Conservation (phyloP, 768 basidiomycete species). For the Saitozyma sp. region DNA sequence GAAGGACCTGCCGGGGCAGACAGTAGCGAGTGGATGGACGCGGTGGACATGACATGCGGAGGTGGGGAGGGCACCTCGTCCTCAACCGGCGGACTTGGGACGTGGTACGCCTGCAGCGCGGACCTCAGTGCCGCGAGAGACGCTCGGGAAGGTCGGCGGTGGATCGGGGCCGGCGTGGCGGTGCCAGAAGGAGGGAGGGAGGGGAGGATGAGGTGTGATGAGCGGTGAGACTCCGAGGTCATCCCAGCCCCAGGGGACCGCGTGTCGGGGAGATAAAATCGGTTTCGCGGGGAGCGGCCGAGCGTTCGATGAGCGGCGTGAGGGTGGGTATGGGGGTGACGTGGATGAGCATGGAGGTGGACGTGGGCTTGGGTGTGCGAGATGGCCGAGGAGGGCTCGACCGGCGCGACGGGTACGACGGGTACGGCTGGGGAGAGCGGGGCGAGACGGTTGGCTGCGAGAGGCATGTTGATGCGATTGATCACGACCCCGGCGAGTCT, state of each 20-base stretch:
- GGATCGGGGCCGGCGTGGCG: not conserved
- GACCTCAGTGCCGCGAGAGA: conserved; percentile 1
- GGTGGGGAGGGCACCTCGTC: not conserved
- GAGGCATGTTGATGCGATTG: too few relatives aligned
- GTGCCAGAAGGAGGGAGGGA: conserved; percentile 1
- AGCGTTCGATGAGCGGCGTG: not conserved
- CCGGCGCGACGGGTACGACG: too few relatives aligned
- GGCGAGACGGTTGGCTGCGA: too few relatives aligned
- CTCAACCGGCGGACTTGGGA: not conserved
- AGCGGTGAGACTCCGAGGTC: too few relatives aligned
- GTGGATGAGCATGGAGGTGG: not conserved
- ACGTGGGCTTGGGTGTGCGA: not conserved
- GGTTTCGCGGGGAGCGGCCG: not conserved
- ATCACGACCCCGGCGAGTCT: too few relatives aligned
- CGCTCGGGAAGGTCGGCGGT: not conserved
- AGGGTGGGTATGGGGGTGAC: not conserved
- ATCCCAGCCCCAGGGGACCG: too few relatives aligned
- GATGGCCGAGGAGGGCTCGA: too few relatives aligned
- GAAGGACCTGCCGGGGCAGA: not conserved
- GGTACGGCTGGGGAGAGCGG: too few relatives aligned
- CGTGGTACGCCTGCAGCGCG: conserved; percentile 10
- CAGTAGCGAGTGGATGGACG: not conserved
- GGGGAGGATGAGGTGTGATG: not conserved
- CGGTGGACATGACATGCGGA: not conserved
- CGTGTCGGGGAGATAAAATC: conserved; percentile 5